A percentile compares a stretch with the other conserved stretches of the same genome.
These are phyloP conservation scores for Epichloe brachyelytri DNA, from an alignment of 2,329 filamentous ascomycete species.

Conservation along the genomic window DNA sequence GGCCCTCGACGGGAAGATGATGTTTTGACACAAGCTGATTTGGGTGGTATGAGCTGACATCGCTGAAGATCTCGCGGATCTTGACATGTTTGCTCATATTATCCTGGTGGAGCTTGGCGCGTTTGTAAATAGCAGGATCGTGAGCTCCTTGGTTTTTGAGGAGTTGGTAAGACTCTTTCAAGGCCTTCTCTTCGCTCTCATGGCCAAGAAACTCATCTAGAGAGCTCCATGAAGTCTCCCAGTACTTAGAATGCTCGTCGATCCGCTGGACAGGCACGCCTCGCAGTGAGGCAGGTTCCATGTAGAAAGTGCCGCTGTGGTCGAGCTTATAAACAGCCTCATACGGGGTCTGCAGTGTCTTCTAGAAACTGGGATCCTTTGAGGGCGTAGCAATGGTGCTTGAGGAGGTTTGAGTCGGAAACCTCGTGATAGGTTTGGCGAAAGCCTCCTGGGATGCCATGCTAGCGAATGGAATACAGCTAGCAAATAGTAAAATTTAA, in stretches of 20 bases:
- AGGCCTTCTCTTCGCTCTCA: conserved; percentile 11
- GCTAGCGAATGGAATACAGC: background rate
- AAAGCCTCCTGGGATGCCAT: background rate
- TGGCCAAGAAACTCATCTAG: conserved; percentile 16
- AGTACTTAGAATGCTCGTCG: conserved; percentile 17
- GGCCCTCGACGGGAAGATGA: conserved; percentile 17
- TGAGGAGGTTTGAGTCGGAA: background rate
- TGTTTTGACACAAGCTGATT: conserved; percentile 23
- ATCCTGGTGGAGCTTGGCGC: conserved; percentile 15
- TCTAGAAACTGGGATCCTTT: conserved; percentile 7
- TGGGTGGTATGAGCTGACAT: conserved; percentile 18
- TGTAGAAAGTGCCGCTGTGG: conserved; percentile 13
- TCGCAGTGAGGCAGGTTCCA: conserved; percentile 12
- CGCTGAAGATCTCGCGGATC: conserved; percentile 22
- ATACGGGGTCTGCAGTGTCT: conserved; percentile 6
- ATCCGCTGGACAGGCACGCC: conserved; percentile 17
- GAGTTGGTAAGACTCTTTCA: conserved; percentile 8
- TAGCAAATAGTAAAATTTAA: background rate
- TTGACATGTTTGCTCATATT: conserved; percentile 22
- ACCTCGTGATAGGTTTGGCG: background rate
- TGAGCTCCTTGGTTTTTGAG: conserved; percentile 3
- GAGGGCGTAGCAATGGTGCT: background rate
- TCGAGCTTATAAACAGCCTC: conserved; percentile 11
- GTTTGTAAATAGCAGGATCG: conserved; percentile 4
- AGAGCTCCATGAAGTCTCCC: conserved; percentile 18